A percentile compares a stretch with the other conserved stretches of the same genome.
phyloP scores from a whole-genome alignment of 2,329 filamentous ascomycete genomes.

The Torrubiellomyces zombiae region DNA sequence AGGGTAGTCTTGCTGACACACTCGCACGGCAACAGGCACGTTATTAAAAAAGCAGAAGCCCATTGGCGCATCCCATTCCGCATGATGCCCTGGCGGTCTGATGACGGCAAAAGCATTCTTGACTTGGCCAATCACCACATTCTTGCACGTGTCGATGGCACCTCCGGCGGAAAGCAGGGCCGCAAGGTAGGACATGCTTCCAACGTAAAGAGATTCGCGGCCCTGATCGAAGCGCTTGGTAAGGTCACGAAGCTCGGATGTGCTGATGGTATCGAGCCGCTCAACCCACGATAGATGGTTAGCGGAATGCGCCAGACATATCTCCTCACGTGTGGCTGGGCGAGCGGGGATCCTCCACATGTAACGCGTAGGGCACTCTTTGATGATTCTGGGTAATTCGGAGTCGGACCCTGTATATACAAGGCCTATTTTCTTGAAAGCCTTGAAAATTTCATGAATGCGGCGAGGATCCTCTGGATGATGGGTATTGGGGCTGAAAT shows the following conservation, averaged over 20 bases:
- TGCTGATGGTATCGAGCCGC: conserved; percentile 32
- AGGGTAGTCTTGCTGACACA: conserved; percentile 69
- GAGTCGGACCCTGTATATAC: conserved; percentile 46
- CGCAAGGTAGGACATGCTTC: conserved; percentile 63
- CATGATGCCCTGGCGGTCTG: conserved; percentile 86
- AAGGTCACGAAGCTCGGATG: conserved; percentile 50
- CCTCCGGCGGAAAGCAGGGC: conserved; percentile 76
- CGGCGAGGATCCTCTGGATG: conserved; percentile 89
- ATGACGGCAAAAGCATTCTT: conserved; percentile 96
- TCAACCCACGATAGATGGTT: conserved; percentile 68
- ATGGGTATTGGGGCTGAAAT: conserved; percentile 55
- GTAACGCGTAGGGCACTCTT: conserved; percentile 37
- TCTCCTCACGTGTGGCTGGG: conserved; percentile 62
- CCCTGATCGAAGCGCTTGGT: conserved; percentile 45
- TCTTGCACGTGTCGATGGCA: conserved; percentile 87
- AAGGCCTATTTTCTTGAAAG: conserved; percentile 66
- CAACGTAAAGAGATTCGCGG: conserved; percentile 68
- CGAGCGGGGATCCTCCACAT: conserved; percentile 68
- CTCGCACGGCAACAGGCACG: conserved; percentile 77
- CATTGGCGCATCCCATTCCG: conserved; percentile 70
- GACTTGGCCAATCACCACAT: conserved; percentile 66
- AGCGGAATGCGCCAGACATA: conserved; percentile 62
- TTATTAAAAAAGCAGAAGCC: conserved; percentile 99
- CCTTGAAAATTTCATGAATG: conserved; percentile 85
- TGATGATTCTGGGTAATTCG: conserved; percentile 34